phyloP scores from a whole-genome alignment of 192 early-diverging fungal genomes.

The Coemansia sp. region DNA sequence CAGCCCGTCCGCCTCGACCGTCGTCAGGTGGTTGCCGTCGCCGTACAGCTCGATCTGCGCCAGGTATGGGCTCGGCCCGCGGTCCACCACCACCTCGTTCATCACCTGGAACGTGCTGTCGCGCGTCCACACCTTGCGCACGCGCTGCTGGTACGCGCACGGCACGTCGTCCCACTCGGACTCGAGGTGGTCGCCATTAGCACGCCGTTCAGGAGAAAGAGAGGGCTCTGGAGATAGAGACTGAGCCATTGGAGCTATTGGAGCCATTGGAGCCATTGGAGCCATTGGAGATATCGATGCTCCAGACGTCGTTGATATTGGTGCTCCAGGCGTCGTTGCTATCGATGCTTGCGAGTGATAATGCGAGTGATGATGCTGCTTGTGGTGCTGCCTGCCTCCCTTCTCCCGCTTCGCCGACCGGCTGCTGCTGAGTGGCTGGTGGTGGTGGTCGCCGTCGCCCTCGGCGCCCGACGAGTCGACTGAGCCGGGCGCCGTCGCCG shows the following conservation, averaged over 20 bases:
- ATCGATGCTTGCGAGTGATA: background rate
- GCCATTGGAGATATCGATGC: no score
- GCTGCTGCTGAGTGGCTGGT: background rate
- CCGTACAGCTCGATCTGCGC: conserved; percentile 85
- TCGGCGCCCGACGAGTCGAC: background rate
- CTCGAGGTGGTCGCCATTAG: conserved; percentile 16
- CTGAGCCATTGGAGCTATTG: no score
- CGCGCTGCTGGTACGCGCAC: conserved; percentile 55
- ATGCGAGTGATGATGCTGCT: background rate
- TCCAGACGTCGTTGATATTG: background rate
- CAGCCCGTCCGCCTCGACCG: conserved; percentile 96
- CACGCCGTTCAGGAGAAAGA: background rate
- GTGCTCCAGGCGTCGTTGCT: background rate
- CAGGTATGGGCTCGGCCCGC: conserved; percentile 93
- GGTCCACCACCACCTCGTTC: conserved; percentile 95
- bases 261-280: no score
- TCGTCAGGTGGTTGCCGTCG: conserved; percentile 88
- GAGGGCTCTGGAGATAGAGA: background rate
- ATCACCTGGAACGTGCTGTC: conserved; percentile 85
- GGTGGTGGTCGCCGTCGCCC: background rate
- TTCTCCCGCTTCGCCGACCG: background rate
- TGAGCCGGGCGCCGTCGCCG: background rate
- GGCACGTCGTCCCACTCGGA: conserved; percentile 58
- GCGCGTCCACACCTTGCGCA: conserved; percentile 57
- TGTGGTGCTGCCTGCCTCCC: background rate